Percentiles rank a stretch among this genome's conserved stretches.
Evolutionary conservation across 2,329 filamentous ascomycete genomes (phyloP).

Genomic region (Monilinia fructicola): DNA sequence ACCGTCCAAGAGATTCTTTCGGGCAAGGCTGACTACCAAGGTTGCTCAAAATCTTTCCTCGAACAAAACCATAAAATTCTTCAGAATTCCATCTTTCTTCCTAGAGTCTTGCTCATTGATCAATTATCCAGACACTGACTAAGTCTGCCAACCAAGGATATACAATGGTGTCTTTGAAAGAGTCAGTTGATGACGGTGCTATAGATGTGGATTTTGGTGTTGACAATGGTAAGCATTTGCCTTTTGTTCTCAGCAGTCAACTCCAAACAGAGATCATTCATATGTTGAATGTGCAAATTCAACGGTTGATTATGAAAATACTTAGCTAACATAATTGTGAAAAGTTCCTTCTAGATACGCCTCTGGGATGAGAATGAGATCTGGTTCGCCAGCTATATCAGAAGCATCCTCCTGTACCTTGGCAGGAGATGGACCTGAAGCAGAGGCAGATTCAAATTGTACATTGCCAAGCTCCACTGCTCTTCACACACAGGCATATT

Average conservation of each 20-base stretch:
- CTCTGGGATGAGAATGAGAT: background rate
- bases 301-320: too few relatives aligned
- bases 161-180: background rate
- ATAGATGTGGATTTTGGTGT: background rate
- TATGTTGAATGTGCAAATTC: background rate
- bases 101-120: background rate
- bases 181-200: background rate
- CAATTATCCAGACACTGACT: background rate
- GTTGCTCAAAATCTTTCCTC: background rate
- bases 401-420: constrained; percentile 7
- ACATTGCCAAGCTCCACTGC: background rate
- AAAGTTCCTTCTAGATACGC: background rate
- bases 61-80: background rate
- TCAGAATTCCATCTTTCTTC: background rate
- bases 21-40: background rate
- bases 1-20: background rate
- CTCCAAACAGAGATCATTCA: background rate
- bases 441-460: background rate
- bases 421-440: background rate
- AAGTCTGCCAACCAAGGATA: background rate
- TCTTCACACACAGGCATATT: background rate
- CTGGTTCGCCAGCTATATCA: background rate
- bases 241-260: background rate
- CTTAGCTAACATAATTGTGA: background rate
- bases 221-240: background rate